Percentiles rank a stretch among this genome's conserved stretches.
Evolutionary conservation across 2,329 filamentous ascomycete genomes (phyloP).

Genomic region (Dactylellina cionopaga): DNA sequence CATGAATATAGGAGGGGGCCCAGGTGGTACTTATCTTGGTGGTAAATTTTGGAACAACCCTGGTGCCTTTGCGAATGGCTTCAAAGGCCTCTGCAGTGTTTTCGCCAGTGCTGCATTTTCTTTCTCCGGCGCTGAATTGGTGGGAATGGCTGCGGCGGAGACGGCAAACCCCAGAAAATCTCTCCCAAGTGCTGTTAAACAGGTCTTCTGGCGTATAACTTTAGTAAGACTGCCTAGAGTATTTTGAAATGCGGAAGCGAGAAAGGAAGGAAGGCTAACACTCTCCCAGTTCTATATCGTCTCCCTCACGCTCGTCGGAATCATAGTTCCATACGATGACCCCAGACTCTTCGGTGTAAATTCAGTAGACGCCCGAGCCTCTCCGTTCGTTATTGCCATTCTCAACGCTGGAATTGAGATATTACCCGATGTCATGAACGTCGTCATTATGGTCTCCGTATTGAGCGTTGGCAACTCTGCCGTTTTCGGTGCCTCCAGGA

Average conservation of each 20-base stretch:
- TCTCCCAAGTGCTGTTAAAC: conserved; percentile 86
- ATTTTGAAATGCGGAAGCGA: too few relatives aligned
- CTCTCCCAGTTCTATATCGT: conserved; percentile 78
- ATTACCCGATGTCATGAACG: conserved; percentile 89
- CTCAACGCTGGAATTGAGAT: conserved; percentile 81
- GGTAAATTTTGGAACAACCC: conserved; percentile 79
- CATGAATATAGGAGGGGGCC: conserved; percentile 82
- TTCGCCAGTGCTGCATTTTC: conserved; percentile 81
- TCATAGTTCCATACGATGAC: conserved; percentile 81
- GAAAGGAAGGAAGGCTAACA: not conserved
- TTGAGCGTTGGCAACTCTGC: conserved; percentile 91
- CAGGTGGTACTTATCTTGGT: conserved; percentile 79
- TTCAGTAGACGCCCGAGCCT: conserved; percentile 76
- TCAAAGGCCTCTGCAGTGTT: conserved; percentile 82
- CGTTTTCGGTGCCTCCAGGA: conserved; percentile 90
- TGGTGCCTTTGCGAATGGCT: conserved; percentile 84
- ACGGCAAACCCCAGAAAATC: conserved; percentile 82
- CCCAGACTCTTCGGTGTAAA: conserved; percentile 68
- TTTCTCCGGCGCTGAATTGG: conserved; percentile 79
- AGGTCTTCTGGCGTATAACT: conserved; percentile 93
- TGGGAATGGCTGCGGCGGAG: conserved; percentile 80
- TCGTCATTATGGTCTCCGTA: conserved; percentile 90
- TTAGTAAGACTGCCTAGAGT: conserved; percentile 61
- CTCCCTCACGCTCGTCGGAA: conserved; percentile 79
- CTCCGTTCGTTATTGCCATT: conserved; percentile 94